A percentile compares a stretch with the other conserved stretches of the same genome.
These are phyloP conservation scores for Metschnikowia gruessii DNA, from an alignment of 805 yeast species.

Conservation along the genomic window DNA sequence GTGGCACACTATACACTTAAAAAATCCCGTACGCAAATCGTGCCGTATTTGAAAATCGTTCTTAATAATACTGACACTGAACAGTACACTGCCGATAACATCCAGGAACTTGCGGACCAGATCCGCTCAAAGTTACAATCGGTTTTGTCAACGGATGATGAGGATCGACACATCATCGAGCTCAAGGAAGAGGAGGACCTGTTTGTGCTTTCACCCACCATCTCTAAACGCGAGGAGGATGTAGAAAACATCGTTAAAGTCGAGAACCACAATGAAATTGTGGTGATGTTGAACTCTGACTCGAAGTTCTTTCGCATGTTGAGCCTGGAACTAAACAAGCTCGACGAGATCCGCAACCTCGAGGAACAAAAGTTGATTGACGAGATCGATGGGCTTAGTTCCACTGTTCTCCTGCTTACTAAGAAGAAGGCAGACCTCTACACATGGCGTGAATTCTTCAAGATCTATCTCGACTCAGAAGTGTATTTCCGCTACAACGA, in stretches of 20 bases:
- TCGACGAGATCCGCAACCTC: constrained; percentile 42
- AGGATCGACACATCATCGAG: constrained; percentile 27
- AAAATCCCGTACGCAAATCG: constrained; percentile 28
- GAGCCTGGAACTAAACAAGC: constrained; percentile 48
- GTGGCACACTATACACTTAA: constrained; percentile 43
- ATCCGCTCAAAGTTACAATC: constrained; percentile 28
- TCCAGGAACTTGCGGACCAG: constrained; percentile 29
- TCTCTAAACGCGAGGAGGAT: constrained; percentile 12
- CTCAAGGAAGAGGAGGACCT: constrained; percentile 29
- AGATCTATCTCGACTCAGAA: constrained; percentile 61
- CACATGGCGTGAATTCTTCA: constrained; percentile 68
- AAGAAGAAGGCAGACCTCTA: constrained; percentile 53
- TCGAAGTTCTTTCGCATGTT: constrained; percentile 57
- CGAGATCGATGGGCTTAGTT: constrained; percentile 44
- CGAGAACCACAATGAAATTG: constrained; percentile 31
- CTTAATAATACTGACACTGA: constrained; percentile 30
- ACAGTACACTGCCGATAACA: constrained; percentile 28
- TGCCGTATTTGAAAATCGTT: constrained; percentile 39
- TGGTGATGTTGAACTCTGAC: constrained; percentile 52
- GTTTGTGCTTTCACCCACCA: constrained; percentile 29
- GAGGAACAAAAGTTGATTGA: constrained; percentile 44
- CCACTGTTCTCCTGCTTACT: constrained; percentile 22
- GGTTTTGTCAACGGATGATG: constrained; percentile 24
- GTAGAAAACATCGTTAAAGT: constrained; percentile 15
- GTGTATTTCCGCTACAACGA: constrained; percentile 58